Evolutionary conservation across 2,329 filamentous ascomycete species (phyloP), one percentile per base, ranked within the genome.

Genomic region (Trichoderma sp.): DNA sequence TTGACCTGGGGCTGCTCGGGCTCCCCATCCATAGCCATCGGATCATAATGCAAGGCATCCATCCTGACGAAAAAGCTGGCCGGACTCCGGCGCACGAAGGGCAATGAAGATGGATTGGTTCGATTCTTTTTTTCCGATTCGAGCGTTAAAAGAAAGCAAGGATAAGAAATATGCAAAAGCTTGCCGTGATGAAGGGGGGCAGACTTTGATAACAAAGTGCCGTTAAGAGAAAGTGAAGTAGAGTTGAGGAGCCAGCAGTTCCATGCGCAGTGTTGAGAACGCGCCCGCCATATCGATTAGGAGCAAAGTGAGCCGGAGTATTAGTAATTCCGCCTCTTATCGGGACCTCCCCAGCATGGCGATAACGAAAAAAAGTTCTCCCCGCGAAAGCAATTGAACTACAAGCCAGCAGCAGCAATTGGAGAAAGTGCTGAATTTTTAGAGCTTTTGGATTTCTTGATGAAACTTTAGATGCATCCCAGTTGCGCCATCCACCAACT

Each of bases 21-120:
- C 80, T 89, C 87, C 78, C 83, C 85, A 75, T 89, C 87, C 82
- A 88, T 85, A 79, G 86, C 85, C 85, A 88, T 87, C 43, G 86
- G 83, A 74, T 90, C 88, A 80, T 89, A 89, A 75, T 89, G 87
- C 87, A 89, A 88, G 70, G 79, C 79, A 74, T 83, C 81, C 81
- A 83, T 83, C 67, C 73, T 78, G 74, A 36, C 71, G 68, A 65
- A 73, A 59, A 58, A 32, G 13, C 39, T 61, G 28, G 57, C 66
- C 66, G 64, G 55, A 23, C 59, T 65, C 53, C 69, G 61, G 68
- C 71, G 30, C 71, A 53, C 57, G 55, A 57, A 47, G 50, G 28
- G 28, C 28, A 28, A 57, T 26, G 26, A 20, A n/a, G 30, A 32
- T 59, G 26, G 32, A 47, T 39, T 43, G 32, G 32, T 39, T 43